Base-by-base conservation (phyloP, 139 green algal species). In the Closterium sp. region DNA sequence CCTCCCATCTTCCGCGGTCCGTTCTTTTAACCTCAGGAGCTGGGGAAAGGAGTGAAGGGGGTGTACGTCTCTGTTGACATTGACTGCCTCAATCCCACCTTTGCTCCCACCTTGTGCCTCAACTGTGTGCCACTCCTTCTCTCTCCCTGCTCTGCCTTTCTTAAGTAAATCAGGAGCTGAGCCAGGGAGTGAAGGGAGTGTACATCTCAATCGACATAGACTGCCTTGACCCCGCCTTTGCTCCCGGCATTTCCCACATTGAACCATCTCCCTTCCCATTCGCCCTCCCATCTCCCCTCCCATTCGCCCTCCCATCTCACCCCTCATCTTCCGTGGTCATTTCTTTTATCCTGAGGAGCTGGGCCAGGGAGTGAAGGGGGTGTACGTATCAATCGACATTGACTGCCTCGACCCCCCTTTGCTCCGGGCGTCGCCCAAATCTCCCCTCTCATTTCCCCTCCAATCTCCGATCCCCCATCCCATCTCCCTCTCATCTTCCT, bases 161-260 rank as follows among this genome's bases (percentile, higher is more conserved):
- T n/a, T n/a, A n/a, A n/a, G n/a, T n/a, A n/a, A n/a, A n/a, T 62
- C 42, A 62, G 42, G 42, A 73, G 89, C 88, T 94, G 13, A 88
- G 92, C 31, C 31, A 94, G 85, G 92, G 89, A 2, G 79, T 79
- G 34, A 93, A 92, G 34, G 92, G 92, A 28, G 92, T 94, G 73
- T 94, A 94, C 88, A 84, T 94, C 13, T 94, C 92, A 31, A 94
- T 94, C 30, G 92, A 94, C 34, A 42, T 94, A 2, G 92, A 94
- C 21, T 92, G 88, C 27, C 88, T 94, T 2, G 92, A 93, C 86
- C 92, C 92, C 24, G 45, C 92, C 13, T 90, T 91, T 89, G 92
- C 92, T 22, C 92, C 92, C 2, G 92, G 92, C 34, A 89, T 93
- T 24, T 94, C 89, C 6, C 92, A 94, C 92, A 90, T 93, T 62